These are phyloP conservation scores for Cordyceps militaris DNA, from an alignment of 2,329 filamentous ascomycete genomes.

Conservation along the genomic window DNA sequence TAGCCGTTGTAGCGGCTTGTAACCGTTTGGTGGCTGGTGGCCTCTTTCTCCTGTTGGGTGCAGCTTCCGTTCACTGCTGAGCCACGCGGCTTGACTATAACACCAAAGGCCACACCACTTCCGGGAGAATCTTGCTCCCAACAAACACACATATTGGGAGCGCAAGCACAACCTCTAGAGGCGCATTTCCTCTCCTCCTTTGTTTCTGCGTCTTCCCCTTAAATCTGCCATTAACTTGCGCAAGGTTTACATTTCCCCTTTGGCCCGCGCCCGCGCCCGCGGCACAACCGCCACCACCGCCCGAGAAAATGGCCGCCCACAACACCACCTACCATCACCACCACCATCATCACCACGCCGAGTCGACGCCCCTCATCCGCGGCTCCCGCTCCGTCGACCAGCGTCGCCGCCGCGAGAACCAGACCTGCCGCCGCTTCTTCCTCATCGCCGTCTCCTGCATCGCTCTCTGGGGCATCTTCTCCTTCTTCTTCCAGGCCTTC, in stretches of 20 bases:
- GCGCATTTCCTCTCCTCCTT: neutral
- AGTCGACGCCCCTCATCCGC: conserved; percentile 61
- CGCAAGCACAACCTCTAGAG: neutral
- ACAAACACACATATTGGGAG: neutral
- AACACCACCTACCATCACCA: neutral
- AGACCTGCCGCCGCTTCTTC: conserved; percentile 58
- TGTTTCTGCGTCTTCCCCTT: neutral
- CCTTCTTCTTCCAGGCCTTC: conserved; percentile 42
- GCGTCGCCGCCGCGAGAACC: conserved; percentile 50
- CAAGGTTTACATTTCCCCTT: conserved; percentile 1
- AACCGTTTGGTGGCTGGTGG: too few relatives aligned
- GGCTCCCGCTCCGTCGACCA: conserved; percentile 48
- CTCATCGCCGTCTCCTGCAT: conserved; percentile 53
- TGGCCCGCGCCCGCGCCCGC: neutral
- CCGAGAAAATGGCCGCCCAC: conserved; percentile 22
- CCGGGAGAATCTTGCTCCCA: neutral
- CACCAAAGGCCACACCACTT: neutral
- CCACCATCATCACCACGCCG: conserved; percentile 25
- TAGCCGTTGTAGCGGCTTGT: neutral
- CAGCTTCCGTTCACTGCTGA: neutral
- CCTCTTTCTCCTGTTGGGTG: too few relatives aligned
- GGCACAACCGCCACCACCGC: neutral
- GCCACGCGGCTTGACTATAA: conserved; percentile 3
- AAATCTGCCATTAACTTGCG: conserved; percentile 10
- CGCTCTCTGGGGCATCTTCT: conserved; percentile 42